Percentiles rank a stretch among this genome's conserved stretches.
phyloP scores from a whole-genome alignment of 2,329 filamentous ascomycete species.

The Mycogone perniciosa region DNA sequence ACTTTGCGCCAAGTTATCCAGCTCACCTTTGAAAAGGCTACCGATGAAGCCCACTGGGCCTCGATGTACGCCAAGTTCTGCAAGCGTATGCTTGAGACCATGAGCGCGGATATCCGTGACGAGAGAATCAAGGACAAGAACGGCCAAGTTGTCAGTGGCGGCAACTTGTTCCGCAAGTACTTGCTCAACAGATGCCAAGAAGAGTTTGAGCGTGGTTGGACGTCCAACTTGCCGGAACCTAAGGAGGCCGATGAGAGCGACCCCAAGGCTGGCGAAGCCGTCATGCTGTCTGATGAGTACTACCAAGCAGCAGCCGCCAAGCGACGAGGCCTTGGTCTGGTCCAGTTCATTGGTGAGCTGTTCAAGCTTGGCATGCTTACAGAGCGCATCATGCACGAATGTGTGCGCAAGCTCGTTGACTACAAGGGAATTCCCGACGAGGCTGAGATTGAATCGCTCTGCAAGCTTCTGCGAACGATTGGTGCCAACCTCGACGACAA shows the following conservation, averaged over 20 bases:
- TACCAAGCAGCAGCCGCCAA: slow-evolving; percentile 91
- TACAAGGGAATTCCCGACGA: slow-evolving; percentile 91
- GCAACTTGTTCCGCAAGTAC: slow-evolving; percentile 96
- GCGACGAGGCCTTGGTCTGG: slow-evolving; percentile 91
- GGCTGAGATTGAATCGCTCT: slow-evolving; percentile 91
- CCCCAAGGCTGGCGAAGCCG: slow-evolving; percentile 61
- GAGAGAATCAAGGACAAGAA: slow-evolving; percentile 90
- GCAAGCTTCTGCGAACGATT: slow-evolving; percentile 86
- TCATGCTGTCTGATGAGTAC: slow-evolving; percentile 91
- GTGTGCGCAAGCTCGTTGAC: slow-evolving; percentile 93
- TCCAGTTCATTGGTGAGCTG: slow-evolving; percentile 98
- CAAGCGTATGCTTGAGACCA: slow-evolving; percentile 91
- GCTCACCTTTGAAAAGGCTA: slow-evolving; percentile 98
- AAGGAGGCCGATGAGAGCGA: slow-evolving; percentile 53
- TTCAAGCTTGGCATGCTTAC: slow-evolving; percentile 99
- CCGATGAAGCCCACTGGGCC: slow-evolving; percentile 96
- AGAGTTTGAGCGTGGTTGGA: slow-evolving; percentile 98
- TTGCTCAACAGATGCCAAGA: slow-evolving; percentile 97
- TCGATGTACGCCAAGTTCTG: slow-evolving; percentile 99
- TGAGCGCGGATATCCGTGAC: slow-evolving; percentile 91
- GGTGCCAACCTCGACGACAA: slow-evolving; percentile 78
- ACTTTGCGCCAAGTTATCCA: slow-evolving; percentile 97
- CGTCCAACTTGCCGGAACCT: slow-evolving; percentile 72
- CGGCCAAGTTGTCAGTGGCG: slow-evolving; percentile 82
- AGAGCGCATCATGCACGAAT: slow-evolving; percentile 99